These are phyloP conservation scores for Leccinum broughii DNA, from an alignment of 768 basidiomycete genomes.

Conservation along the genomic window DNA sequence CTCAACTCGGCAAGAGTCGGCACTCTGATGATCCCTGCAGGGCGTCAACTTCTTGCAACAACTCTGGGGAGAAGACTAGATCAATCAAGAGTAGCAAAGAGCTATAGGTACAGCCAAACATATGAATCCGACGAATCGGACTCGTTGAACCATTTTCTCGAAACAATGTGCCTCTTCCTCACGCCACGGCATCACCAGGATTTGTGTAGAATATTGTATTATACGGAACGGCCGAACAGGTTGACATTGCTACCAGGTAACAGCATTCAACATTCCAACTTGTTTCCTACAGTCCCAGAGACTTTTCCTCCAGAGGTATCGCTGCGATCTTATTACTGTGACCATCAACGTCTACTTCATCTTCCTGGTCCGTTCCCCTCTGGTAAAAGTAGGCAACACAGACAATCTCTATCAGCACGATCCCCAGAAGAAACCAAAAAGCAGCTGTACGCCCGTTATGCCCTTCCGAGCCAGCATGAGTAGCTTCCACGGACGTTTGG, in stretches of 20 bases:
- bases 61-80: too few species aligned
- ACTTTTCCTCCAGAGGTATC: not conserved
- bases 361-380: conserved; percentile 15
- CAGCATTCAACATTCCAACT: too few species aligned
- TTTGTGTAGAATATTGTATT: too few species aligned
- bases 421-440: conserved; percentile 45
- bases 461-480: conserved; percentile 30
- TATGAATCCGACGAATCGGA: too few species aligned
- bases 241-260: too few species aligned
- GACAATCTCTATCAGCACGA: conserved; percentile 35
- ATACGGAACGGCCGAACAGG: too few species aligned
- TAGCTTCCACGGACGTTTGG: conserved; percentile 42
- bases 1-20: not conserved
- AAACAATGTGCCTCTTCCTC: too few species aligned
- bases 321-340: not conserved
- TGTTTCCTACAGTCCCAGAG: not conserved
- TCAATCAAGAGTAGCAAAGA: not conserved
- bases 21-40: not conserved
- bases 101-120: too few species aligned
- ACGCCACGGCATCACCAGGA: too few species aligned
- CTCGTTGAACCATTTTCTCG: too few species aligned
- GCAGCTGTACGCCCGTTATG: conserved; percentile 46
- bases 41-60: too few species aligned
- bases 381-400: conserved; percentile 38
- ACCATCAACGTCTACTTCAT: not conserved